These are phyloP conservation scores for Asterophora parasitica DNA, from an alignment of 768 basidiomycete genomes.

Conservation along the genomic window DNA sequence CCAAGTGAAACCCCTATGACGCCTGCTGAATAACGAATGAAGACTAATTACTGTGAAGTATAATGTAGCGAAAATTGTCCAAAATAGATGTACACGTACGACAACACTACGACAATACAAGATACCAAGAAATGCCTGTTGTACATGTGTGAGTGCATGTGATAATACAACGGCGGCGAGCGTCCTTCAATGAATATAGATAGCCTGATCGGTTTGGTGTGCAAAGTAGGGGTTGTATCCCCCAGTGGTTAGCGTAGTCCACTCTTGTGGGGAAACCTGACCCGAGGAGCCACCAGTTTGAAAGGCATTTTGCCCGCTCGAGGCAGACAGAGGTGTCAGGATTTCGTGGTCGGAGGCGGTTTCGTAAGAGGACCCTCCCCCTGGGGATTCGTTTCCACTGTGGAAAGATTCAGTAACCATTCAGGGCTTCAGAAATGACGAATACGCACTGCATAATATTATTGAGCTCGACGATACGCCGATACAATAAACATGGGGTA, in stretches of 20 bases:
- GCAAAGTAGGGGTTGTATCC: slow-evolving; percentile 72
- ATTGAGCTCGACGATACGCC: slow-evolving; percentile 57
- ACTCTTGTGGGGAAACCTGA: slow-evolving; percentile 55
- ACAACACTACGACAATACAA: slow-evolving; percentile 4
- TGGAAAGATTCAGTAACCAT: slow-evolving; percentile 4
- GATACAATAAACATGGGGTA: slow-evolving; percentile 49
- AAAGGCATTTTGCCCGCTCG: slow-evolving; percentile 44
- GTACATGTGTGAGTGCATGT: slow-evolving; percentile 9
- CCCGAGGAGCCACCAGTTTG: slow-evolving; percentile 35
- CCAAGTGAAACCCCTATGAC: slow-evolving; percentile 20
- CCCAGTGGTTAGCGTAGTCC: slow-evolving; percentile 50
- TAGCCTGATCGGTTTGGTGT: slow-evolving; percentile 45
- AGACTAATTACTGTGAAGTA: slow-evolving; percentile 15
- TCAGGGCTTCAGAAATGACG: slow-evolving; percentile 6
- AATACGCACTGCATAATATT: slow-evolving; percentile 61
- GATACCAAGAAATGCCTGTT: slow-evolving; percentile 17
- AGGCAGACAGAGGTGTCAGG: slow-evolving; percentile 47
- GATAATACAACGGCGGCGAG: slow-evolving; percentile 5
- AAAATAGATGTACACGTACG: slow-evolving; percentile 8
- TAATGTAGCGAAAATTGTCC: slow-evolving; percentile 14
- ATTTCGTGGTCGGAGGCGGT: slow-evolving; percentile 64
- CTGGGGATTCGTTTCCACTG: slow-evolving; percentile 49
- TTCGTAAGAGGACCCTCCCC: slow-evolving; percentile 47
- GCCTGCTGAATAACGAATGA: slow-evolving; percentile 1
- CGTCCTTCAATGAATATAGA: slow-evolving; percentile 48